Percentiles rank a stretch among this genome's conserved stretches.
Conservation (phyloP, 2,329 filamentous ascomycete genomes). For the Pseudogymnoascus destructans region DNA sequence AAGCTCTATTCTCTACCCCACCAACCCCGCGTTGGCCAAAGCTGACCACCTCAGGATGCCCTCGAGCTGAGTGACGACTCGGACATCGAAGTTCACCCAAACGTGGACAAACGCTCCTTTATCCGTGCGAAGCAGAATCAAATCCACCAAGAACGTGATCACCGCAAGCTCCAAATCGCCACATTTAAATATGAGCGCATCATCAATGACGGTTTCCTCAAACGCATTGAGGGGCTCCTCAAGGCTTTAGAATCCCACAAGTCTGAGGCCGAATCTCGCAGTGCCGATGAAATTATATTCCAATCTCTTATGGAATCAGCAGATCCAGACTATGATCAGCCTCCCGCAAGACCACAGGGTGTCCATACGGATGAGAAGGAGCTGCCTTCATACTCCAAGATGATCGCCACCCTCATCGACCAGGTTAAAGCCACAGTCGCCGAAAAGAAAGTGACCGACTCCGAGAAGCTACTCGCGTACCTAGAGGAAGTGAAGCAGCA, state of each 20-base stretch:
- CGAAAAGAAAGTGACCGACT: conserved; percentile 53
- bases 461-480: conserved; percentile 54
- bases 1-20: conserved; percentile 11
- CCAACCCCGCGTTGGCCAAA: conserved; percentile 21
- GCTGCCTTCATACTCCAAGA: conserved; percentile 80
- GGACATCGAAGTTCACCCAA: conserved; percentile 95
- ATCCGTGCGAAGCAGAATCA: conserved; percentile 96
- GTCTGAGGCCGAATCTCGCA: conserved; percentile 47
- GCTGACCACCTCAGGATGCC: conserved; percentile 47
- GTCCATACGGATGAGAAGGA: conserved; percentile 61
- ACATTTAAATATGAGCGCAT: conserved; percentile 84
- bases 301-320: conserved; percentile 76
- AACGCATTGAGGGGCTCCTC: conserved; percentile 70
- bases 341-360: conserved; percentile 61
- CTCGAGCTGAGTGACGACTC: conserved; percentile 97
- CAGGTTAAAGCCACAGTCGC: conserved; percentile 70
- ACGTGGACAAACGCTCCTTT: conserved; percentile 96
- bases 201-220: conserved; percentile 82
- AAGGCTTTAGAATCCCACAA: conserved; percentile 62
- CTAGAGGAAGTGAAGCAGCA: conserved; percentile 66
- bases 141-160: conserved; percentile 81
- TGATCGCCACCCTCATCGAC: conserved; percentile 95
- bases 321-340: conserved; percentile 59
- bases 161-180: conserved; percentile 78
- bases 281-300: conserved; percentile 75